A percentile compares a stretch with the other conserved stretches of the same genome.
phyloP scores from a whole-genome alignment of 495 filamentous ascomycete species.

The Ascobolus immersus region DNA sequence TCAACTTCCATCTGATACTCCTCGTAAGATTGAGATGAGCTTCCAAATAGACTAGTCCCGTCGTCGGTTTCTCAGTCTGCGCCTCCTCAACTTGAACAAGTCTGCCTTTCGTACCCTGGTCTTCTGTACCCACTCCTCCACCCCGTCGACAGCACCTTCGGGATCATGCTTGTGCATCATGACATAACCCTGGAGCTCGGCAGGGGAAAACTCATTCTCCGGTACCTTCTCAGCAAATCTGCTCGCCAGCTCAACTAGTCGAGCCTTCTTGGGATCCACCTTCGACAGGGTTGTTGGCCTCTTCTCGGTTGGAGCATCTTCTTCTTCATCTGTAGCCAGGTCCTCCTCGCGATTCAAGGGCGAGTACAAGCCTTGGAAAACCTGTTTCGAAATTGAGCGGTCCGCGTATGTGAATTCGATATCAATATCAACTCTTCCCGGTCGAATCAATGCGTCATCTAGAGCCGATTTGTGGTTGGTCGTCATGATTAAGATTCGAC shows the following conservation, averaged over 20 bases:
- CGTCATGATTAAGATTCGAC: conserved; percentile 61
- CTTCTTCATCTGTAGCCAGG: conserved; percentile 30
- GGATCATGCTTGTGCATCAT: conserved; percentile 30
- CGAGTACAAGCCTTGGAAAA: conserved; percentile 26
- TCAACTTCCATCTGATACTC: too few species aligned
- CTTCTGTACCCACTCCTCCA: conserved; percentile 23
- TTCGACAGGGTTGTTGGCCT: conserved; percentile 8
- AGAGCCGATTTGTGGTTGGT: conserved; percentile 57
- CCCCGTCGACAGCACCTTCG: conserved; percentile 21
- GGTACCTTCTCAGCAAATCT: conserved; percentile 29
- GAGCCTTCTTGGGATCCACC: too few species aligned
- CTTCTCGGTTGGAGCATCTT: conserved; percentile 22
- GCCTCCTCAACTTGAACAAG: too few species aligned
- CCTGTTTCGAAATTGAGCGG: conserved; percentile 19
- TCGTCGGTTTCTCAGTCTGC: too few species aligned
- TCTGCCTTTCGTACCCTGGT: too few species aligned
- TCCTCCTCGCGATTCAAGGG: conserved; percentile 29
- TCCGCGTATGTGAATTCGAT: conserved; percentile 35
- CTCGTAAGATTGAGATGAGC: too few species aligned
- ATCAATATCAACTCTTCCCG: conserved; percentile 52
- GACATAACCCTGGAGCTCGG: conserved; percentile 41
- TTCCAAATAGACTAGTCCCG: too few species aligned
- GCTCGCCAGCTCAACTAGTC: conserved; percentile 21
- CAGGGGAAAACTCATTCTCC: conserved; percentile 32
- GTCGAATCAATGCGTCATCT: conserved; percentile 49